Base-by-base conservation (phyloP, 2,329 filamentous ascomycete species). In the Penicillium sp. region DNA sequence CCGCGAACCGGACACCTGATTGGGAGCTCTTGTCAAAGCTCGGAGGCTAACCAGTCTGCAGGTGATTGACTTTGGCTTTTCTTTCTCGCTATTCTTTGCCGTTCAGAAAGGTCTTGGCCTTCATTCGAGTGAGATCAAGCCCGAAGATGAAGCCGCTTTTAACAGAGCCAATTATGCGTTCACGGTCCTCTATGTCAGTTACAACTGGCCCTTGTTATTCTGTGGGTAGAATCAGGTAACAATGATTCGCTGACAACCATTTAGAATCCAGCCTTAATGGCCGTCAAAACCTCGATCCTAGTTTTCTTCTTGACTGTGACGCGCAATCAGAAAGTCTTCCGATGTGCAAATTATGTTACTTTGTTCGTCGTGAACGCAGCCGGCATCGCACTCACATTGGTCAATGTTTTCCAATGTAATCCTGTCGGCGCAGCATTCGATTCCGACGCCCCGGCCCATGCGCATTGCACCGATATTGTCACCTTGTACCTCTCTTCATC, bases 241-340 rank as follows among this genome's bases (percentile, higher is more conserved):
- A 32, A 40, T 18, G 29, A 7, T 23, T 7, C 27, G 16, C 45
- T 56, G 38, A 53, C 35, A 44, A 14, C 0, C 8, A 16, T 18
- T n/a, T 65, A 92, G 86, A 95, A 96, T 68, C 91, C 91, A 11
- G 88, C 90, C 3, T 79, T 96, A 52, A 95, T 96, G 90, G 86
- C 88, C 2, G 91, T 90, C 47, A 97, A 97, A 75, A 91, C 90
- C 0, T 95, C 91, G n/a, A 90, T 97, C 64, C 80, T 97, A 54
- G 81, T 94, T 49, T 97, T 97, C 73, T 97, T 95, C 74, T 80
- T 97, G 46, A 87, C 88, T 38, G 80, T 97, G 44, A 89, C 90
- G 26, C 88, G 87, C 64, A 89, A 90, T 55, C 85, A 95, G 61
- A 84, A 84, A 59, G 79, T 92, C 46, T 87, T 96, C 61, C 85